phyloP scores from a whole-genome alignment of 1,284 basidiomycete genomes.

The Tranzscheliella williamsii region DNA sequence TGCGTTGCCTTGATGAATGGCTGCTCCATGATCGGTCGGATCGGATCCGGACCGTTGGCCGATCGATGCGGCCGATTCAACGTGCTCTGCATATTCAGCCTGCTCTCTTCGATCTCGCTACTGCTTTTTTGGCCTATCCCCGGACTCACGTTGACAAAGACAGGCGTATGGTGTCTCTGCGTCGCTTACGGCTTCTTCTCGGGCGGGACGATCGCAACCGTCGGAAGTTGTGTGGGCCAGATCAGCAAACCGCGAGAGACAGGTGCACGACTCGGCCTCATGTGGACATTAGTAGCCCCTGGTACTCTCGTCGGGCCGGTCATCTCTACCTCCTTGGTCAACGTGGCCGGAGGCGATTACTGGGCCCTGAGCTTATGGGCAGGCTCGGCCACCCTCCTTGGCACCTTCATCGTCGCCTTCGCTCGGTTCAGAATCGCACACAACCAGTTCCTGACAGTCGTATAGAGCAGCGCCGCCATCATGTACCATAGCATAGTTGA shows the following conservation, averaged over 20 bases:
- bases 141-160: slow-evolving; percentile 23
- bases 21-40: slow-evolving; percentile 19
- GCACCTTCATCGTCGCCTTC: slow-evolving; percentile 12
- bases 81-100: slow-evolving; percentile 16
- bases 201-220: slow-evolving; percentile 30
- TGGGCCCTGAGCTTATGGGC: slow-evolving; percentile 33
- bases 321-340: slow-evolving; percentile 17
- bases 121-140: slow-evolving; percentile 34
- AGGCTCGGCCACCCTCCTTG: slow-evolving; percentile 15
- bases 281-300: slow-evolving; percentile 31
- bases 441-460: slow-evolving; percentile 17
- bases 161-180: slow-evolving; percentile 14
- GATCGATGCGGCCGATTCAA: slow-evolving; percentile 35
- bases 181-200: slow-evolving; percentile 25
- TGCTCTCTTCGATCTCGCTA: slow-evolving; percentile 11
- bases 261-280: slow-evolving; percentile 20
- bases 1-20: slow-evolving; percentile 37
- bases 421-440: slow-evolving; percentile 17
- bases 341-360: slow-evolving; percentile 17
- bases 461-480: slow-evolving; percentile 5
- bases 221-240: slow-evolving; percentile 21
- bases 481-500: no score
- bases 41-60: slow-evolving; percentile 21
- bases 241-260: slow-evolving; percentile 11
- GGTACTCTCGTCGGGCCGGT: slow-evolving; percentile 32